Conservation (phyloP, 2,329 filamentous ascomycete species). For the Cryphonectria naterciae region DNA sequence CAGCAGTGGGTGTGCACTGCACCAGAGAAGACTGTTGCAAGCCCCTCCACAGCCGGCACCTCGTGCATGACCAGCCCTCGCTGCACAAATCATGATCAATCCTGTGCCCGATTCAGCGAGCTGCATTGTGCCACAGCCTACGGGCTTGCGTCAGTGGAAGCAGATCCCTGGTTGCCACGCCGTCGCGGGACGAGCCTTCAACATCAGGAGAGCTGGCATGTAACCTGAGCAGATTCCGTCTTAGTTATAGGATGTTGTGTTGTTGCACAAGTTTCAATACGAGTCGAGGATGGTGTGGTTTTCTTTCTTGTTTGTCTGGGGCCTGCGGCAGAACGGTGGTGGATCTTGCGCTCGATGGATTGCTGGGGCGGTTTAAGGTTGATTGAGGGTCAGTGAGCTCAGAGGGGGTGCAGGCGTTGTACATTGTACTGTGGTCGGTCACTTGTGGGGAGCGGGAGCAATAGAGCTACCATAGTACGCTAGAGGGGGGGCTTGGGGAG, state of each 20-base stretch:
- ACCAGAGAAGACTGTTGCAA: background rate
- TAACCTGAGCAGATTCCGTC: slow-evolving; percentile 14
- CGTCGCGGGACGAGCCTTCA: background rate
- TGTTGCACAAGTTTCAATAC: slow-evolving; percentile 11
- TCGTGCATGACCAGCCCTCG: slow-evolving; percentile 13
- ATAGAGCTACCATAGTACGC: background rate
- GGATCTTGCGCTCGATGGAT: background rate
- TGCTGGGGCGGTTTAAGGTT: background rate
- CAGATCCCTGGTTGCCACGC: slow-evolving; percentile 10
- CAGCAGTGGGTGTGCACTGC: background rate
- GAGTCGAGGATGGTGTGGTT: slow-evolving; percentile 8
- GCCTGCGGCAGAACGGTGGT: background rate
- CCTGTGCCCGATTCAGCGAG: slow-evolving; percentile 22
- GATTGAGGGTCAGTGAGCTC: background rate
- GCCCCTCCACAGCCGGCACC: background rate
- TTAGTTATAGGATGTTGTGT: slow-evolving; percentile 1
- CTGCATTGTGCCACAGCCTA: slow-evolving; percentile 23
- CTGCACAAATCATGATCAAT: background rate
- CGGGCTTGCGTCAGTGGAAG: slow-evolving; percentile 21
- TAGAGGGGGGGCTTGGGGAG: background rate
- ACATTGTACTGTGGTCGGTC: background rate
- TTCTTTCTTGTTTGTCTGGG: background rate
- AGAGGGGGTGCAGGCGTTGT: background rate
- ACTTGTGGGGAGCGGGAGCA: background rate
- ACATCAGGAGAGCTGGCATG: background rate